Percentiles rank a stretch among this genome's conserved stretches.
phyloP scores from a whole-genome alignment of 2,329 filamentous ascomycete species.

The Lecanicillium sp. region DNA sequence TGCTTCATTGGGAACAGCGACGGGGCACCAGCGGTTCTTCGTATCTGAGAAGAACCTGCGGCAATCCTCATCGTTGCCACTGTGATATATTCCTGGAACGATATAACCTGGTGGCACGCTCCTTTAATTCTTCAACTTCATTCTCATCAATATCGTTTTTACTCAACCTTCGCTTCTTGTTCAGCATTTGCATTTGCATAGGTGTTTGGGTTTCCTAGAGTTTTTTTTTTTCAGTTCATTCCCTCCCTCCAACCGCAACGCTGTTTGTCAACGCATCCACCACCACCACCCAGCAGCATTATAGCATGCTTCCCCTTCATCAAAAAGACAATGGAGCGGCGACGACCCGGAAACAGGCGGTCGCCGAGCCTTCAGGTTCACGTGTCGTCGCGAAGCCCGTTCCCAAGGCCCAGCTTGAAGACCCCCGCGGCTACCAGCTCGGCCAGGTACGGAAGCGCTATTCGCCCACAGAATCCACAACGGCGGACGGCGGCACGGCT shows the following conservation, averaged over 20 bases:
- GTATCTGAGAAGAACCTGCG: not conserved
- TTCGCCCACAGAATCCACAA: constrained; percentile 38
- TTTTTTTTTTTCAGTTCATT: not conserved
- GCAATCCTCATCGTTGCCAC: constrained; percentile 7
- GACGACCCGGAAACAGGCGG: constrained; percentile 38
- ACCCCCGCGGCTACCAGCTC: constrained; percentile 69
- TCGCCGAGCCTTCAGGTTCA: constrained; percentile 36
- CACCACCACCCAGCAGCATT: constrained; percentile 10
- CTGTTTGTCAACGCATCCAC: not conserved
- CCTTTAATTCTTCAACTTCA: not conserved
- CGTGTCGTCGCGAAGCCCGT: constrained; percentile 60
- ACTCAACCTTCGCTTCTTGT: not conserved
- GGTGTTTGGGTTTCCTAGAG: constrained; percentile 6
- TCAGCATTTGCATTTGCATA: constrained; percentile 2
- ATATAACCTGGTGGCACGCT: not conserved
- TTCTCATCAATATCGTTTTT: not conserved
- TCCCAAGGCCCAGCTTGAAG: constrained; percentile 55
- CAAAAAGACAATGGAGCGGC: constrained; percentile 24
- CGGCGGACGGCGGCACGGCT: constrained; percentile 44
- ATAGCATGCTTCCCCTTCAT: constrained; percentile 34
- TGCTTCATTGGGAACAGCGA: not conserved
- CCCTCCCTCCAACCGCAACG: constrained; percentile 4
- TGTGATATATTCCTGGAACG: not conserved
- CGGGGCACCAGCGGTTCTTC: constrained; percentile 3
- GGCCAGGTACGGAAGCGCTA: constrained; percentile 66